A percentile compares a stretch with the other conserved stretches of the same genome.
phyloP scores from a whole-genome alignment of 768 basidiomycete species.

The Lepiota brunneoincarnata region DNA sequence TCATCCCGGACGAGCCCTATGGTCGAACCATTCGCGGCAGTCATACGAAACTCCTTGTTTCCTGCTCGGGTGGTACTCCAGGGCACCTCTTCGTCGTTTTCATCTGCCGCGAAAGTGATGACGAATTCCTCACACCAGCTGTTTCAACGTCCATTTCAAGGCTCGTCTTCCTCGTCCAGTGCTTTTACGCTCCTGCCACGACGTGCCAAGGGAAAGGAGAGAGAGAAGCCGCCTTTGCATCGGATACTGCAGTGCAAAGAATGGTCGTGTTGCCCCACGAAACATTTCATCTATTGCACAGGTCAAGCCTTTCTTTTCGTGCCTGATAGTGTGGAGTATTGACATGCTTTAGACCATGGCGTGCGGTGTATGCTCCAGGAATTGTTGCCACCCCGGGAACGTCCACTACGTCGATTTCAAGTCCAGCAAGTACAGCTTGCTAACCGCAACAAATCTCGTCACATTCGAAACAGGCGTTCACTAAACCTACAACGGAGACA shows the following conservation, averaged over 20 bases:
- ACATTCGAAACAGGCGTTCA: constrained; percentile 6
- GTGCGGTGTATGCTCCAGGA: constrained; percentile 7
- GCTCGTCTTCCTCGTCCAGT: constrained; percentile 23
- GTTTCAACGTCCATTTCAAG: constrained; percentile 19
- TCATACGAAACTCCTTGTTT: constrained; percentile 48
- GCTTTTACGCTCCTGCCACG: constrained; percentile 58
- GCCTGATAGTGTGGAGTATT: not conserved
- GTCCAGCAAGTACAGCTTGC: not conserved
- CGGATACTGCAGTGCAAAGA: constrained; percentile 37
- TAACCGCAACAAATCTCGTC: constrained; percentile 10
- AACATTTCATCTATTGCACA: constrained; percentile 48
- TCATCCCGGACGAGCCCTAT: constrained; percentile 34
- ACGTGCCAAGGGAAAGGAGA: constrained; percentile 53
- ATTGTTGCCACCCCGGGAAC: not conserved
- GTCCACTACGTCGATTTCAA: constrained; percentile 1
- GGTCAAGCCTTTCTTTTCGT: constrained; percentile 31
- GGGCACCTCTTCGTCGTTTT: constrained; percentile 6
- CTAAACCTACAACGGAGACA: constrained; percentile 23
- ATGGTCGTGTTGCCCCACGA: constrained; percentile 42
- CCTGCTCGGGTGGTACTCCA: constrained; percentile 28
- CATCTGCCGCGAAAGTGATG: constrained; percentile 6
- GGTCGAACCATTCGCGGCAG: constrained; percentile 62
- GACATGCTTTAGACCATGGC: constrained; percentile 20
- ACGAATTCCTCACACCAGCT: not conserved
- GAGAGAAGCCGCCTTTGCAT: constrained; percentile 26